These are phyloP conservation scores for Phytophthora sp. DNA, from an alignment of 352 stramenopile genomes.

Conservation along the genomic window DNA sequence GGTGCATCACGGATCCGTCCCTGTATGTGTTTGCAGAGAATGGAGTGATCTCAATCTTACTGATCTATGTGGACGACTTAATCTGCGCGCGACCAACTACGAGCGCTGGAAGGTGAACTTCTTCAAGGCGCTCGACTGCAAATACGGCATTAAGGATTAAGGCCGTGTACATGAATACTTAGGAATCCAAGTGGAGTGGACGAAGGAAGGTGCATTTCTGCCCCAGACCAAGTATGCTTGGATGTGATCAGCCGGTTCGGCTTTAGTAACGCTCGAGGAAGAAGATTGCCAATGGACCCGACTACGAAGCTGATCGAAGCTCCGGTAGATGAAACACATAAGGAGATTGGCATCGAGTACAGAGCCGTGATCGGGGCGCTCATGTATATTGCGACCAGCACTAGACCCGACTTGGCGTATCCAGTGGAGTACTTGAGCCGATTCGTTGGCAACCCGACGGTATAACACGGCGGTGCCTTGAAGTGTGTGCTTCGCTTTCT, in stretches of 20 bases:
- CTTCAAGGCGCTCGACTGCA: neutral
- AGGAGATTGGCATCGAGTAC: constrained; percentile 12
- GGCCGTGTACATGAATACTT: neutral
- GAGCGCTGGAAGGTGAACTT: constrained; percentile 6
- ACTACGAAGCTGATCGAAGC: neutral
- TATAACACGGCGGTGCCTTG: neutral
- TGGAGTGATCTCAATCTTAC: neutral
- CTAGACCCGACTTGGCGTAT: constrained; percentile 4
- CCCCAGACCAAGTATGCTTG: constrained; percentile 4
- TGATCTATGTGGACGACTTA: constrained; percentile 17
- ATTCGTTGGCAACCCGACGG: neutral
- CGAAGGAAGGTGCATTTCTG: neutral
- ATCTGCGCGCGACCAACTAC: constrained; percentile 9
- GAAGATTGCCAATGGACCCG: constrained; percentile 7
- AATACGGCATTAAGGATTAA: constrained; percentile 6
- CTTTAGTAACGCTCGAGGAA: neutral
- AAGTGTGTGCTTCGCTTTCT: neutral
- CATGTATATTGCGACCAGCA: constrained; percentile 11
- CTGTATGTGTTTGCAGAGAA: constrained; percentile 4
- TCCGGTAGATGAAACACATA: neutral
- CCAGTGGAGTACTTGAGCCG: neutral
- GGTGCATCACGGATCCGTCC: constrained; percentile 5
- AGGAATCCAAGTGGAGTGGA: neutral
- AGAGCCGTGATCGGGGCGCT: constrained; percentile 3
- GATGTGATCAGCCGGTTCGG: constrained; percentile 1